Base-by-base conservation (phyloP, 108 stramenopile genomes). In the Conticribra weissflogii region DNA sequence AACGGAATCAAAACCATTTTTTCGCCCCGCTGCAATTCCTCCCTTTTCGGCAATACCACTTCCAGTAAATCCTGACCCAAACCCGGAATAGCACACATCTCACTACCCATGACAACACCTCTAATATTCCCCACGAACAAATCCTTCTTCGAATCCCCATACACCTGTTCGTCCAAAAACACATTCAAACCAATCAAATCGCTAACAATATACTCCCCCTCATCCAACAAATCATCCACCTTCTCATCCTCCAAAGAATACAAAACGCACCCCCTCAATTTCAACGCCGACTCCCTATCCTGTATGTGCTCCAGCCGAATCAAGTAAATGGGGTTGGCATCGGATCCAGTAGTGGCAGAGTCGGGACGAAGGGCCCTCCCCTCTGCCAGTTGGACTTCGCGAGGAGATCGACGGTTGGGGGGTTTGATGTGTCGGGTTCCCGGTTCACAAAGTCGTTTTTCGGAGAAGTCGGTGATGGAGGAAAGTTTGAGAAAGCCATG, bases 1-100 rank as follows among this genome's bases (percentile, higher is more conserved):
- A 91, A 78, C 7, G 93, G 93, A 36, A 94, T 82, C 33, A 94
- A 64, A 8, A 94, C 87, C 48, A 89, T n/a, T n/a, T n/a, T n/a
- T n/a, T n/a, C n/a, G n/a, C 89, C 86, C 16, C 79, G 62, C 31
- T 81, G 77, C 9, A 72, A 59, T 28, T 63, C 74, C 19, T 49
- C 22, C 30, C 56, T 63, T 34, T 76, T 66, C 0, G 81, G 83
- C 18, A 85, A 57, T 28, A 66, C 57, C 9, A 95, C 58, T 66
- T 95, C 93, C 18, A 95, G 34, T 74, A 87, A 63, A 72, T 95
- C 90, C 56, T 95, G 93, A 18, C 87, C 86, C 28, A 91, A 68
- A 17, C 86, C 92, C 28, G 89, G 87, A 66, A 90, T 79, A 31
- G 85, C 66, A 21, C 88, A 88, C 85, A 95, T 87, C 52, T 95